phyloP scores from a whole-genome alignment of 2,329 filamentous ascomycete species.

The Hymenotorrendiella dingleyae region DNA sequence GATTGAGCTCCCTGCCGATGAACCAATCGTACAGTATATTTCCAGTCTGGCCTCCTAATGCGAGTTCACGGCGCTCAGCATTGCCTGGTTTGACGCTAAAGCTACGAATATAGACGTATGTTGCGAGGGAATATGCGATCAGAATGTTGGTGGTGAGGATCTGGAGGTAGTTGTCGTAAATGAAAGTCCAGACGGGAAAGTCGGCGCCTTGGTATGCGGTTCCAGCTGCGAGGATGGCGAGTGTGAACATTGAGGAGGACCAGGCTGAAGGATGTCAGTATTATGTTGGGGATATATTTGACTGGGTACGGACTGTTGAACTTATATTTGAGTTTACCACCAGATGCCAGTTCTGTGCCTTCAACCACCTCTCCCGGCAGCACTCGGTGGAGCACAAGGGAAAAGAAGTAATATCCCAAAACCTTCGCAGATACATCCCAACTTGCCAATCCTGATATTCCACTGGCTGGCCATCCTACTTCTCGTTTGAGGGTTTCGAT shows the following conservation, averaged over 20 bases:
- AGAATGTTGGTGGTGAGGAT: conserved; percentile 78
- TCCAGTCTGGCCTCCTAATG: conserved; percentile 72
- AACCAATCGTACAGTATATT: conserved; percentile 94
- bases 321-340: conserved; percentile 74
- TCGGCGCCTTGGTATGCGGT: conserved; percentile 72
- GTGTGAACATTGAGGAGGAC: conserved; percentile 65
- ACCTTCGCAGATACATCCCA: conserved; percentile 63
- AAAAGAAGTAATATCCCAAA: conserved; percentile 72
- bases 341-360: conserved; percentile 63
- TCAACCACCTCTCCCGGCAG: conserved; percentile 69
- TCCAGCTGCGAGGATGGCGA: conserved; percentile 66
- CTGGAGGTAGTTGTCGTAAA: conserved; percentile 84
- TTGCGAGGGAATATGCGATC: conserved; percentile 66
- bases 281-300: not conserved
- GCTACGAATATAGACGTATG: conserved; percentile 74
- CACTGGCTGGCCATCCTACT: conserved; percentile 72
- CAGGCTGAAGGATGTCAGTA: conserved; percentile 50
- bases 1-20: conserved; percentile 93
- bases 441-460: conserved; percentile 64
- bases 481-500: conserved; percentile 70
- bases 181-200: conserved; percentile 86
- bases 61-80: conserved; percentile 67
- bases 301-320: conserved; percentile 56
- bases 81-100: conserved; percentile 78
- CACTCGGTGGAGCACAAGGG: conserved; percentile 65